These are phyloP conservation scores for Vigna nakashimae DNA, from an alignment of 306 rosid species.

Conservation along the genomic window DNA sequence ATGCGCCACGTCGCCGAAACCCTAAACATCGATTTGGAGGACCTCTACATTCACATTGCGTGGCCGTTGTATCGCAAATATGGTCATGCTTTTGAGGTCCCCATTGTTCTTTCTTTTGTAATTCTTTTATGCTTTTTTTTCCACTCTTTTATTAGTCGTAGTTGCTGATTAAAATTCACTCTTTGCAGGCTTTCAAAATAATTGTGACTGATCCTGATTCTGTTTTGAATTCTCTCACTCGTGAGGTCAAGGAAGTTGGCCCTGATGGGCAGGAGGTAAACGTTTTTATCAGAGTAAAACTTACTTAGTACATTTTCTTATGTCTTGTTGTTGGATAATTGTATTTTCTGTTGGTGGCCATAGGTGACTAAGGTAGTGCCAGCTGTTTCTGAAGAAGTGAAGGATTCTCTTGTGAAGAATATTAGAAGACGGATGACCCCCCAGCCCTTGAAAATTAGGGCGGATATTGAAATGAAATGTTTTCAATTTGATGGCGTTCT, in stretches of 20 bases:
- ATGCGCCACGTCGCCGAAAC: slow-evolving; percentile 99
- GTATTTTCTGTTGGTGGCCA: slow-evolving; percentile 10
- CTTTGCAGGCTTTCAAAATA: slow-evolving; percentile 84
- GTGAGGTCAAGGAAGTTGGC: slow-evolving; percentile 83
- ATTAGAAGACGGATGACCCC: slow-evolving; percentile 97
- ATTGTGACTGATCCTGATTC: slow-evolving; percentile 92
- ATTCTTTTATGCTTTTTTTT: not conserved
- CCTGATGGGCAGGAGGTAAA: slow-evolving; percentile 95
- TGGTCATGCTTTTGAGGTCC: slow-evolving; percentile 97
- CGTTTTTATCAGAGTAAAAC: not conserved
- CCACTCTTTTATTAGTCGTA: slow-evolving; percentile 3
- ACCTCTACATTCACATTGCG: slow-evolving; percentile 83
- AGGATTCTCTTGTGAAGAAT: slow-evolving; percentile 78
- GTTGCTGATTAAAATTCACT: slow-evolving; percentile 24
- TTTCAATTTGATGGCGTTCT: slow-evolving; percentile 97
- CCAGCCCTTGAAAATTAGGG: slow-evolving; percentile 92
- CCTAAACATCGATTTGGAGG: slow-evolving; percentile 80
- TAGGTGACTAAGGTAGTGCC: slow-evolving; percentile 87
- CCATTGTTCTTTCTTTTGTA: not conserved
- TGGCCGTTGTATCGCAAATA: slow-evolving; percentile 97
- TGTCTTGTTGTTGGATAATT: slow-evolving; percentile 26
- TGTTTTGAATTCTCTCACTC: slow-evolving; percentile 75
- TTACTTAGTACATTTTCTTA: not conserved
- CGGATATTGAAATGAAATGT: slow-evolving; percentile 96
- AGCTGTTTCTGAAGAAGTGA: slow-evolving; percentile 86